phyloP scores from a whole-genome alignment of 768 basidiomycete species.

The Podaxis rugospora region DNA sequence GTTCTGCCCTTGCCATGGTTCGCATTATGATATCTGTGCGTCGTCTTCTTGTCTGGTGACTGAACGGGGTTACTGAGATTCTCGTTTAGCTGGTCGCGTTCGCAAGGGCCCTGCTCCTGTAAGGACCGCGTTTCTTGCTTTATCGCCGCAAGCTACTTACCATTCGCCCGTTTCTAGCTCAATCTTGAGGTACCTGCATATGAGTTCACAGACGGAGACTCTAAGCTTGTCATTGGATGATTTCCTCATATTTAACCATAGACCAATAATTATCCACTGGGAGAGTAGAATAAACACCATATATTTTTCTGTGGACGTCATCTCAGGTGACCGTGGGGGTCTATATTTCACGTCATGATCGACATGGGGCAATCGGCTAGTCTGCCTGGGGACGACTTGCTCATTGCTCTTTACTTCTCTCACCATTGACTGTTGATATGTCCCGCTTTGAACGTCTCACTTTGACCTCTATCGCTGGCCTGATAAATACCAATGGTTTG shows the following conservation, averaged over 20 bases:
- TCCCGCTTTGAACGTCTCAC: conserved; percentile 27
- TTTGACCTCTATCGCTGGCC: conserved; percentile 24
- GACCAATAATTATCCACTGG: conserved; percentile 11
- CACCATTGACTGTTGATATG: background rate
- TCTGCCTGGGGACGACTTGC: background rate
- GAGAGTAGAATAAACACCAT: conserved; percentile 10
- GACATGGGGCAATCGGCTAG: background rate
- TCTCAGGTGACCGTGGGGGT: conserved; percentile 5
- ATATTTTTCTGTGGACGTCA: conserved; percentile 6
- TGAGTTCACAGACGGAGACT: conserved; percentile 83
- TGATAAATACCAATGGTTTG: conserved; percentile 34
- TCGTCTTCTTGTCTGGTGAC: conserved; percentile 5
- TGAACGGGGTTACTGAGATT: conserved; percentile 11
- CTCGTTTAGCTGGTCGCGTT: conserved; percentile 74
- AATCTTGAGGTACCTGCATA: conserved; percentile 93
- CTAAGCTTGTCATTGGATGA: conserved; percentile 85
- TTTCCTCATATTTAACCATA: conserved; percentile 14
- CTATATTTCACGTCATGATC: background rate
- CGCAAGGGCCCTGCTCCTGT: conserved; percentile 97
- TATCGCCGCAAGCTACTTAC: conserved; percentile 7
- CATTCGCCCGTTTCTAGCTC: conserved; percentile 42
- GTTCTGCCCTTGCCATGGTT: conserved; percentile 99
- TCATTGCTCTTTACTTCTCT: background rate
- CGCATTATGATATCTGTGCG: conserved; percentile 95
- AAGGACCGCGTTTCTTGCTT: conserved; percentile 27